Percentiles rank a stretch among this genome's conserved stretches.
Evolutionary conservation across 1,284 basidiomycete species (phyloP).

Genomic region (Trametes pubescens): DNA sequence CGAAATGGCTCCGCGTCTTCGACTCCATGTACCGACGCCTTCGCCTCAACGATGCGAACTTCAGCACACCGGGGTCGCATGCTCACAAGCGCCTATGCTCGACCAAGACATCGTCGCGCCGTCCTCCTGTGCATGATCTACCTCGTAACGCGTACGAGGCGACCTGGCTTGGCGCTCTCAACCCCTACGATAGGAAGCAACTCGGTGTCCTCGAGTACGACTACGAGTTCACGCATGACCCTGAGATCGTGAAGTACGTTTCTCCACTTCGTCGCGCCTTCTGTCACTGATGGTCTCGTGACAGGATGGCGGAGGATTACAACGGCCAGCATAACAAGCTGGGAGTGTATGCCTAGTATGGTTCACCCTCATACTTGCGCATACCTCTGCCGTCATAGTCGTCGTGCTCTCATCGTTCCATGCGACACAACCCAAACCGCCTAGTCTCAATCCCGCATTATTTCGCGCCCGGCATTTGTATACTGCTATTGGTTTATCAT

Average conservation of each 20-base stretch:
- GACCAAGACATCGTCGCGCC: not conserved
- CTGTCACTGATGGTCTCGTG: not conserved
- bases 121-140: not conserved
- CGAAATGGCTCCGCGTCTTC: constrained; percentile 10
- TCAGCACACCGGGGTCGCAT: not conserved
- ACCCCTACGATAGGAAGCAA: not conserved
- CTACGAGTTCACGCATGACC: not conserved
- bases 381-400: too few relatives aligned
- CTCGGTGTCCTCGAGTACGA: not conserved
- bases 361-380: too few relatives aligned
- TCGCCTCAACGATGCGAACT: not conserved
- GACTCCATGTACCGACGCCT: constrained; percentile 1
- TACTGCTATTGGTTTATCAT: too few relatives aligned
- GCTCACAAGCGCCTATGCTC: not conserved
- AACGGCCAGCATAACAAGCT: too few relatives aligned
- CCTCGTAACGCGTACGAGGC: constrained; percentile 5
- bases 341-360: too few relatives aligned
- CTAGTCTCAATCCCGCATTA: too few relatives aligned
- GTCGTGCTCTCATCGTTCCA: too few relatives aligned
- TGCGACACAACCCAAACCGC: too few relatives aligned
- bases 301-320: not conserved
- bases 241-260: not conserved
- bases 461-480: too few relatives aligned
- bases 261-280: not conserved
- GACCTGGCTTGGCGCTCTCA: not conserved